phyloP scores from a whole-genome alignment of 306 rosid species.

The barrel medic (Medicago truncatula) region MtrunA17r5.0-ANR NC_053044.1:27221501-27222000 shows the following conservation, averaged over 20 bases:
- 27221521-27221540: slow-evolving; percentile 36
- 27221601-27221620: slow-evolving; percentile 40
- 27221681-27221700: slow-evolving; percentile 53
- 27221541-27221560: slow-evolving; percentile 41
- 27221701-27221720: slow-evolving; percentile 49
- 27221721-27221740: slow-evolving; percentile 65
- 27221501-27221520: slow-evolving; percentile 37
- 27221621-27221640: slow-evolving; percentile 32
- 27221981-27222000: slow-evolving; percentile 62
- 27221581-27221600: slow-evolving; percentile 56
- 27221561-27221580: slow-evolving; percentile 49
- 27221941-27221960: slow-evolving; percentile 79
- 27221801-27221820: slow-evolving; percentile 63
- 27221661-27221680: slow-evolving; percentile 46
- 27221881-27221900: slow-evolving; percentile 51
- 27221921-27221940: slow-evolving; percentile 81
- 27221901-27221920: slow-evolving; percentile 61
- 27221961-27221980: slow-evolving; percentile 45
- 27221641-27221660: slow-evolving; percentile 29
- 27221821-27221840: slow-evolving; percentile 81
- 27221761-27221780: slow-evolving; percentile 62
- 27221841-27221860: slow-evolving; percentile 77
- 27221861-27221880: slow-evolving; percentile 59
- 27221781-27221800: slow-evolving; percentile 74
- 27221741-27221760: slow-evolving; percentile 73